Conservation (phyloP, 306 rosid species). For the barrel medic (Medicago truncatula) region DNA sequence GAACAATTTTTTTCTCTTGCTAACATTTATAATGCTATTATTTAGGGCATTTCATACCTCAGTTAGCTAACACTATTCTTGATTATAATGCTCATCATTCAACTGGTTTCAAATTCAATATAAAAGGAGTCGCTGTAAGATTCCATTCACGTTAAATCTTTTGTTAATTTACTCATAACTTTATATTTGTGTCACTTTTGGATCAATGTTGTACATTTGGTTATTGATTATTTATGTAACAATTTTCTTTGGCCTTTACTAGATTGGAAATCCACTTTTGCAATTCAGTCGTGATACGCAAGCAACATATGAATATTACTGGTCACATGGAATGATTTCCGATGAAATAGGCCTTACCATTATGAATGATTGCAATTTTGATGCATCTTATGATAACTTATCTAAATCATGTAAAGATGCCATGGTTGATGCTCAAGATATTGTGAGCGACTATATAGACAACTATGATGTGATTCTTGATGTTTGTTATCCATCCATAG, state of each 20-base stretch:
- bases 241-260: slow-evolving; percentile 14
- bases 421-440: neutral
- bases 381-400: neutral
- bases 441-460: neutral
- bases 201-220: neutral
- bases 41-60: slow-evolving; percentile 92
- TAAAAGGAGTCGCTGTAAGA: slow-evolving; percentile 90
- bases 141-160: slow-evolving; percentile 8
- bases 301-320: slow-evolving; percentile 5
- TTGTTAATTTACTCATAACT: slow-evolving; percentile 11
- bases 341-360: slow-evolving; percentile 59
- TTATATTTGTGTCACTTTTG: neutral
- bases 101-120: slow-evolving; percentile 77
- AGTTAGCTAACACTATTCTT: slow-evolving; percentile 67
- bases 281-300: slow-evolving; percentile 28
- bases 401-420: slow-evolving; percentile 18
- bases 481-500: slow-evolving; percentile 82
- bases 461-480: slow-evolving; percentile 43
- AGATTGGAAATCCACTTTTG: slow-evolving; percentile 97
- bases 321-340: slow-evolving; percentile 22
- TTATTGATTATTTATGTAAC: neutral
- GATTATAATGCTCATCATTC: slow-evolving; percentile 71
- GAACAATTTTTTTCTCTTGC: neutral
- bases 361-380: slow-evolving; percentile 2
- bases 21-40: slow-evolving; percentile 11